Evolutionary conservation across 345 rosid genomes (phyloP).

Genomic region (Schrenkiella parvula): DNA sequence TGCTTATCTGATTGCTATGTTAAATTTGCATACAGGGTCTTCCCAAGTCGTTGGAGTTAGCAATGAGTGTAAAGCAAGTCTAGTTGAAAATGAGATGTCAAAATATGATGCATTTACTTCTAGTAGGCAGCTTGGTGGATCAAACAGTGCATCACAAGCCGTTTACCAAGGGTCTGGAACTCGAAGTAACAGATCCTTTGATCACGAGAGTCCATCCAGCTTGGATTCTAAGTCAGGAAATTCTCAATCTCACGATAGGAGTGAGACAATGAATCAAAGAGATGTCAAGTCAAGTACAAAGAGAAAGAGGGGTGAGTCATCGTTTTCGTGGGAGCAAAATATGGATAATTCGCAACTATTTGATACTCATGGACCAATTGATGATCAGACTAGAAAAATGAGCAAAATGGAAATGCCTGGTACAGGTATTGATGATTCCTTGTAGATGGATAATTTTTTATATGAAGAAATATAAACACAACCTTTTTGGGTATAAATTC

Average conservation of each 20-base stretch:
- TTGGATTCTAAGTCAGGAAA: constrained; percentile 80
- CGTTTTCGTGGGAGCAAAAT: constrained; percentile 46
- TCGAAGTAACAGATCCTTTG: constrained; percentile 68
- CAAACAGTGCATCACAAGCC: constrained; percentile 56
- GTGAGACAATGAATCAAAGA: constrained; percentile 46
- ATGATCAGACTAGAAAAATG: constrained; percentile 53
- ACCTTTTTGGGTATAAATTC: neutral
- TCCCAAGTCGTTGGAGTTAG: constrained; percentile 57
- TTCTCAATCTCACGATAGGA: constrained; percentile 81
- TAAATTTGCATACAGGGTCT: constrained; percentile 53
- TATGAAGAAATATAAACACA: neutral
- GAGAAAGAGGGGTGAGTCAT: constrained; percentile 79
- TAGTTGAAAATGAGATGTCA: constrained; percentile 63
- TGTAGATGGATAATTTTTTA: constrained; percentile 33
- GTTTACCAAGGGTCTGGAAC: constrained; percentile 71
- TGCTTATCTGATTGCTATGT: neutral
- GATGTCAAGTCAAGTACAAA: constrained; percentile 56
- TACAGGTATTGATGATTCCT: constrained; percentile 38
- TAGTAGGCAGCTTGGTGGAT: constrained; percentile 65
- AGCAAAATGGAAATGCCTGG: constrained; percentile 59
- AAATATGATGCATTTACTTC: constrained; percentile 60
- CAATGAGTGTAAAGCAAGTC: constrained; percentile 49
- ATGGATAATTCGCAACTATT: constrained; percentile 48
- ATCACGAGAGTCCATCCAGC: constrained; percentile 94
- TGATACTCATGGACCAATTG: constrained; percentile 39